Percentiles rank a stretch among this genome's conserved stretches.
Conservation (phyloP, 2,329 filamentous ascomycete species). For the Penicillium sp. region DNA sequence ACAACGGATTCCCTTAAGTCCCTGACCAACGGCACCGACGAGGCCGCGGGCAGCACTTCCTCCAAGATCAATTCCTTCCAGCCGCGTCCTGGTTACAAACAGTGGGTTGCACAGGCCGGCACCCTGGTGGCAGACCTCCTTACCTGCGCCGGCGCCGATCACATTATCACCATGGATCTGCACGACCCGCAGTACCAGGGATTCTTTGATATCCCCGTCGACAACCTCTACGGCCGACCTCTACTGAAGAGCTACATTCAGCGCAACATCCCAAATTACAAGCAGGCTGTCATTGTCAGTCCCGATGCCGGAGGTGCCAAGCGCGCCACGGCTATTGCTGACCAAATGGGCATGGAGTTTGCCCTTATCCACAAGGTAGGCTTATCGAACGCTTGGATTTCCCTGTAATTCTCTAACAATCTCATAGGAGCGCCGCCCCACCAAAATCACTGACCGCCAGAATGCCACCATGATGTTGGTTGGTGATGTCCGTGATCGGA, state of each 20-base stretch:
- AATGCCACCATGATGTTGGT: slow-evolving; percentile 90
- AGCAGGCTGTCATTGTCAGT: slow-evolving; percentile 86
- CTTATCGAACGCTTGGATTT: slow-evolving; percentile 6
- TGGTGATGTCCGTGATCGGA: slow-evolving; percentile 75
- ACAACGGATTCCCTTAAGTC: slow-evolving; percentile 41
- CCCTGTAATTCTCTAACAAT: slow-evolving; percentile 22
- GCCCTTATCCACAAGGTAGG: slow-evolving; percentile 95
- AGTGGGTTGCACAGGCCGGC: slow-evolving; percentile 97
- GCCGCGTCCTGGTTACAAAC: slow-evolving; percentile 89
- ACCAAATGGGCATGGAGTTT: slow-evolving; percentile 90
- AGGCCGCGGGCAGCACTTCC: slow-evolving; percentile 58
- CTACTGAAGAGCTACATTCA: slow-evolving; percentile 65
- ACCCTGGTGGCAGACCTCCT: slow-evolving; percentile 91
- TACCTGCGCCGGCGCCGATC: slow-evolving; percentile 92
- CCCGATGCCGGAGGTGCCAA: slow-evolving; percentile 97
- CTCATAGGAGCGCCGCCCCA: slow-evolving; percentile 77
- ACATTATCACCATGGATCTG: slow-evolving; percentile 96
- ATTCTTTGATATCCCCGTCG: slow-evolving; percentile 97
- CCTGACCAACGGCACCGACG: slow-evolving; percentile 55
- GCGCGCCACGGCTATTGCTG: slow-evolving; percentile 90
- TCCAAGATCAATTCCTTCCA: slow-evolving; percentile 63
- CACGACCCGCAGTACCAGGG: slow-evolving; percentile 97
- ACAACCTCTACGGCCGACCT: slow-evolving; percentile 78
- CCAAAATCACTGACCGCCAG: slow-evolving; percentile 78
- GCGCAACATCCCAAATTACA: slow-evolving; percentile 78